Evolutionary conservation across 768 basidiomycete genomes (phyloP).

Genomic region (Harrya chromipes): DNA sequence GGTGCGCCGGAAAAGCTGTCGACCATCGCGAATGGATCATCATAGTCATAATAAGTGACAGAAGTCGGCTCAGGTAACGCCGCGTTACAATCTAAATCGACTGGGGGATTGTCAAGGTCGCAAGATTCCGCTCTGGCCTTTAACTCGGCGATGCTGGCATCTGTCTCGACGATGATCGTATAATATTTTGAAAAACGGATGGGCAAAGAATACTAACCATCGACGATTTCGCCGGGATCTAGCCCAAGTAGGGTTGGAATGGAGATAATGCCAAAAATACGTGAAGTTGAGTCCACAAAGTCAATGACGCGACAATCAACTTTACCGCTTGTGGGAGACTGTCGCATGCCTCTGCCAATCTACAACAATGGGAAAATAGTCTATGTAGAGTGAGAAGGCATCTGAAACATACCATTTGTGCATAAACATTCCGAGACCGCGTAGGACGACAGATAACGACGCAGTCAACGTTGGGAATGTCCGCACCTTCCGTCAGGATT

Average conservation of each 20-base stretch:
- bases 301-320: slow-evolving; percentile 85
- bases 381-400: background rate
- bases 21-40: slow-evolving; percentile 65
- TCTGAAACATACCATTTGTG: slow-evolving; percentile 73
- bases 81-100: slow-evolving; percentile 22
- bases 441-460: slow-evolving; percentile 87
- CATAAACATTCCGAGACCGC: slow-evolving; percentile 81
- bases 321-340: slow-evolving; percentile 80
- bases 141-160: slow-evolving; percentile 49
- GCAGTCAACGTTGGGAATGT: slow-evolving; percentile 94
- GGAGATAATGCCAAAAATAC: slow-evolving; percentile 70
- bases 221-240: slow-evolving; percentile 60
- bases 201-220: slow-evolving; percentile 42
- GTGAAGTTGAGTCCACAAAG: slow-evolving; percentile 74
- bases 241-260: slow-evolving; percentile 85
- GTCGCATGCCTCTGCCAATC: slow-evolving; percentile 92
- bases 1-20: slow-evolving; percentile 49
- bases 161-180: slow-evolving; percentile 30
- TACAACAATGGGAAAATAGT: slow-evolving; percentile 29
- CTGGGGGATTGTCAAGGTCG: slow-evolving; percentile 1
- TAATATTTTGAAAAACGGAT: background rate
- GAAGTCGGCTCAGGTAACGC: slow-evolving; percentile 54
- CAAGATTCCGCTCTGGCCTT: slow-evolving; percentile 39
- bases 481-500: slow-evolving; percentile 90
- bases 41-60: slow-evolving; percentile 73